Conservation (phyloP, 306 rosid genomes). For the Dryas drummondii region DNA sequence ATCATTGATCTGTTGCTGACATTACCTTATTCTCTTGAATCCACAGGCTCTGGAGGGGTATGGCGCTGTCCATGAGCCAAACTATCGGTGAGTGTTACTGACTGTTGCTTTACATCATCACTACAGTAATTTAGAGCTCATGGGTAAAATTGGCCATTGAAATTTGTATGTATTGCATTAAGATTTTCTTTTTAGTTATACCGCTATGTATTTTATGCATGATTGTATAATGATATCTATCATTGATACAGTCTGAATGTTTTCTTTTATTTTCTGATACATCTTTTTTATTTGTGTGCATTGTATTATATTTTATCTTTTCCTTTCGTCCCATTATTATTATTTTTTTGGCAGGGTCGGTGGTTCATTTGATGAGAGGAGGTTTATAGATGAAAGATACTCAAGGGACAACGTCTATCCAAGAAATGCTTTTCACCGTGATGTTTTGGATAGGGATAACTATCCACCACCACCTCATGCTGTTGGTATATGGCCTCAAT, state of each 20-base stretch:
- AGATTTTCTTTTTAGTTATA: background rate
- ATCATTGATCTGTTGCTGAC: conserved; percentile 95
- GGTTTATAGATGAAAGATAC: conserved; percentile 83
- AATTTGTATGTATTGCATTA: background rate
- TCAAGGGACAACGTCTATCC: conserved; percentile 66
- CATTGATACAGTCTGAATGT: background rate
- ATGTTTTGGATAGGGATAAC: conserved; percentile 71
- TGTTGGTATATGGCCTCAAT: conserved; percentile 72
- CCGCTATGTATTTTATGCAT: conserved; percentile 3
- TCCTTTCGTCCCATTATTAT: conserved; percentile 52
- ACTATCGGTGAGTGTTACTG: conserved; percentile 81
- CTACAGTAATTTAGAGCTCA: conserved; percentile 27
- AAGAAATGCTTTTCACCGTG: conserved; percentile 68
- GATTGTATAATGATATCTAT: background rate
- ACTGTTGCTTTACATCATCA: conserved; percentile 36
- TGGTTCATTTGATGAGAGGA: conserved; percentile 76
- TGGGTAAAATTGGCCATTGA: conserved; percentile 5
- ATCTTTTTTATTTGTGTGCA: conserved; percentile 22
- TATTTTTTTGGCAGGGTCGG: conserved; percentile 67
- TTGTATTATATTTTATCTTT: conserved; percentile 32
- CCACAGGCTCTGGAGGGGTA: conserved; percentile 99
- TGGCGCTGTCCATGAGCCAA: conserved; percentile 80
- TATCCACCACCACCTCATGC: conserved; percentile 66
- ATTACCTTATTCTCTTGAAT: conserved; percentile 99
- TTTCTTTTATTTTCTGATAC: conserved; percentile 21